phyloP scores from a whole-genome alignment of 73 alveolate species.

The Paramecium primaurelia region DNA sequence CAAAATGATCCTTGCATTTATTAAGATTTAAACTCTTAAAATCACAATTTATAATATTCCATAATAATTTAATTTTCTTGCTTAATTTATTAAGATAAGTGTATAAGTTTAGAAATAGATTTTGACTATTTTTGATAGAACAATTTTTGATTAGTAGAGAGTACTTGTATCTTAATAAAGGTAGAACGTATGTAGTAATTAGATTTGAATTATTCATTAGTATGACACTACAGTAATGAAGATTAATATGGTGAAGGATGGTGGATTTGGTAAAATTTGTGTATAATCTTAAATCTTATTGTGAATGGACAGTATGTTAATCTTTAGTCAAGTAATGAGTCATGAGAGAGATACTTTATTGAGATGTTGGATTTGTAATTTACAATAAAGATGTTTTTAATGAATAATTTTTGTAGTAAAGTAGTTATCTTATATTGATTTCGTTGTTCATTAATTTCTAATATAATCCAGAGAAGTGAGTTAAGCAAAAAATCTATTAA shows the following conservation, averaged over 20 bases:
- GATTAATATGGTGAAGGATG: not conserved
- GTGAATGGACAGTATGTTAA: not conserved
- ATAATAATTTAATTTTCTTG: not conserved
- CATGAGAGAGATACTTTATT: not conserved
- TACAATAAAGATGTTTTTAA: not conserved
- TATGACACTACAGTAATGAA: not conserved
- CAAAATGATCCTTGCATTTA: not conserved
- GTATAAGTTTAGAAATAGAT: not conserved
- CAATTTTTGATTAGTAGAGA: not conserved
- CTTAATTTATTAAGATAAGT: not conserved
- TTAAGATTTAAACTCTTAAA: not conserved
- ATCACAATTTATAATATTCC: not conserved
- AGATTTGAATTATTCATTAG: too few species aligned
- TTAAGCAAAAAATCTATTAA: not conserved
- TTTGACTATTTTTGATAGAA: not conserved
- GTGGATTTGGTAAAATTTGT: not conserved
- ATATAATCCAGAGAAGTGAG: not conserved
- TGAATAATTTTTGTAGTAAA: not conserved
- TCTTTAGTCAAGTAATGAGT: not conserved
- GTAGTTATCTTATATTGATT: not conserved
- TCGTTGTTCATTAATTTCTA: not conserved
- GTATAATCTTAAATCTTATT: not conserved
- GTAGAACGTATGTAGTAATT: not conserved
- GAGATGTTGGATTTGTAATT: not conserved
- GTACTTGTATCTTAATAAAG: not conserved